Conservation (phyloP, 106 monocot species). For the Vanilla planifolia region DNA sequence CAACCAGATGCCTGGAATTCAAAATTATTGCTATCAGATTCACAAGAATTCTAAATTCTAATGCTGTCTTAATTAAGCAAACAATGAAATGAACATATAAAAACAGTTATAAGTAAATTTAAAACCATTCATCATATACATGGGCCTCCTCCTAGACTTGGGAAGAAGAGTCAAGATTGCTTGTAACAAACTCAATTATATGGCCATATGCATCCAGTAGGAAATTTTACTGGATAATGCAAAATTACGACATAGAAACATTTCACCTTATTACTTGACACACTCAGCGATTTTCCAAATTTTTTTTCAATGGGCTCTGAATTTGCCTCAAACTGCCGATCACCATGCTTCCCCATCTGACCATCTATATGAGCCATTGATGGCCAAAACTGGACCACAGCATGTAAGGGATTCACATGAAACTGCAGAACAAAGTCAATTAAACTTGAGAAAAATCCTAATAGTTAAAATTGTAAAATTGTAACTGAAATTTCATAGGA, state of each 20-base stretch:
- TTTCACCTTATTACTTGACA: slow-evolving; percentile 1
- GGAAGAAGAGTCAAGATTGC: too few species aligned
- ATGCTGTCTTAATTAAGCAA: too few species aligned
- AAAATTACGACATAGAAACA: background rate
- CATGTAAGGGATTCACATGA: slow-evolving; percentile 79
- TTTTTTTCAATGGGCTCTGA: slow-evolving; percentile 9
- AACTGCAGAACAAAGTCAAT: slow-evolving; percentile 50
- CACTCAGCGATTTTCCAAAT: background rate
- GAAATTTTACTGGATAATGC: background rate
- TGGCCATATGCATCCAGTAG: background rate
- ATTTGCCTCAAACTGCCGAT: slow-evolving; percentile 11
- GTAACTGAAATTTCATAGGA: background rate
- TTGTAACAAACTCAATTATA: too few species aligned
- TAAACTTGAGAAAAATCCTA: background rate
- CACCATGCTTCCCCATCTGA: slow-evolving; percentile 19
- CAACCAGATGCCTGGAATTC: too few species aligned
- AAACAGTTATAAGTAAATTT: too few species aligned
- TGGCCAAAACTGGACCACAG: slow-evolving; percentile 80
- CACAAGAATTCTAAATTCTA: too few species aligned
- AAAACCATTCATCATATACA: too few species aligned
- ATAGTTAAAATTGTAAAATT: background rate
- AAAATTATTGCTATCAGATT: too few species aligned
- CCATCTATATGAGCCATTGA: slow-evolving; percentile 24
- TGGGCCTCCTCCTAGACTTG: too few species aligned
- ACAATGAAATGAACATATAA: too few species aligned